Evolutionary conservation across 139 green algal species (phyloP).

Genomic region (Chlorella vulgaris): DNA sequence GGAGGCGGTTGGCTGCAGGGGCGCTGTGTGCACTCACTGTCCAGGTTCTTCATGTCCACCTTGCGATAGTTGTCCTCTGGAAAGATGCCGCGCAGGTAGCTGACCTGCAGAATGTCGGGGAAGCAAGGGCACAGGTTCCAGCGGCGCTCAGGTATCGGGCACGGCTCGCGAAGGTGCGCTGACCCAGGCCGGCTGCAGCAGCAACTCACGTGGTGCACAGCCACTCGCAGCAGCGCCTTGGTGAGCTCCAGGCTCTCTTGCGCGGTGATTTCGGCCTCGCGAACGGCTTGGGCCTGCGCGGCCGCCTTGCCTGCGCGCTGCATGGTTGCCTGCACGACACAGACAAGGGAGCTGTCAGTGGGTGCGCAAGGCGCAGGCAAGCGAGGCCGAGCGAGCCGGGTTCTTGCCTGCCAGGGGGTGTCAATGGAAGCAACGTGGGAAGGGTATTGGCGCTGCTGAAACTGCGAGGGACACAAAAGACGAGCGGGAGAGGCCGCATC

Average conservation of each 20-base stretch:
- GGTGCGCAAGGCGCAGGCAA: too few species aligned
- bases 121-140: not conserved
- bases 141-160: not conserved
- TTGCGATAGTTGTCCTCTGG: slow-evolving; percentile 63
- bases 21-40: slow-evolving; percentile 60
- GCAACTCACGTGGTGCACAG: slow-evolving; percentile 10
- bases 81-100: slow-evolving; percentile 72
- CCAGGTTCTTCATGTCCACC: slow-evolving; percentile 66
- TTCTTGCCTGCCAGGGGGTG: too few species aligned
- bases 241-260: slow-evolving; percentile 15
- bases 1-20: not conserved
- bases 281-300: slow-evolving; percentile 9
- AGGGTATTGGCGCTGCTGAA: too few species aligned
- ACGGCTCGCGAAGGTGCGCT: not conserved
- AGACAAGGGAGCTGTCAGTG: too few species aligned
- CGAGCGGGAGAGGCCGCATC: too few species aligned
- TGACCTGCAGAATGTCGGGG: slow-evolving; percentile 55
- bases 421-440: too few species aligned
- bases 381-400: too few species aligned
- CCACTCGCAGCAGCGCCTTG: slow-evolving; percentile 12
- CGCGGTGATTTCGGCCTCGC: not conserved
- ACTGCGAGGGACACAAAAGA: too few species aligned
- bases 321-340: not conserved
- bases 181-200: not conserved
- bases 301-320: not conserved